Percentiles rank a stretch among this genome's conserved stretches.
Evolutionary conservation across 768 basidiomycete genomes (phyloP).

Genomic region (Podaxis rugospora): DNA sequence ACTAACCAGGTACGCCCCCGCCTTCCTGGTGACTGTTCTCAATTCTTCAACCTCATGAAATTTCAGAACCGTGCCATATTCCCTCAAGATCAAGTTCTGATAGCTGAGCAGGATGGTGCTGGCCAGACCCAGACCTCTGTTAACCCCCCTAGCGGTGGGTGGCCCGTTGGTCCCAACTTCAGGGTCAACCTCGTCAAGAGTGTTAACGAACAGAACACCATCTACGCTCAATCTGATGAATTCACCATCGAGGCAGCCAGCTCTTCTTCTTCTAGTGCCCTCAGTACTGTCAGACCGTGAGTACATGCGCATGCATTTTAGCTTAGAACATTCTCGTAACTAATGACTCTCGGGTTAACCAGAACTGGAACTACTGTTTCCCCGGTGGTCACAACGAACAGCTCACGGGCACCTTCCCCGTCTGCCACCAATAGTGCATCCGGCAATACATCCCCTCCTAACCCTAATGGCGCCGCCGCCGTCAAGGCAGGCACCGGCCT

Average conservation of each 20-base stretch:
- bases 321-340: neutral
- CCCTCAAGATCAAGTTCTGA: constrained; percentile 45
- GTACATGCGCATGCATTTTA: constrained; percentile 9
- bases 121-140: constrained; percentile 33
- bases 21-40: neutral
- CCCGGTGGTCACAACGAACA: constrained; percentile 13
- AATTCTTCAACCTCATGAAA: constrained; percentile 1
- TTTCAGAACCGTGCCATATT: constrained; percentile 30
- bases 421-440: constrained; percentile 16
- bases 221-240: constrained; percentile 67
- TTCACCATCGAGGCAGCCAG: constrained; percentile 43
- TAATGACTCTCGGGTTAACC: neutral
- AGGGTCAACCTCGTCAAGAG: constrained; percentile 68
- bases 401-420: constrained; percentile 7
- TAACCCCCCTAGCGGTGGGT: constrained; percentile 58
- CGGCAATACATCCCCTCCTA: constrained; percentile 17
- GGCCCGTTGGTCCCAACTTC: constrained; percentile 59
- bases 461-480: constrained; percentile 19
- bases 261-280: constrained; percentile 15
- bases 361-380: constrained; percentile 11
- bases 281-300: constrained; percentile 17
- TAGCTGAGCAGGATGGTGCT: constrained; percentile 46
- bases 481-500: constrained; percentile 21
- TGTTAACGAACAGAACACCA: constrained; percentile 37
- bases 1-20: constrained; percentile 48